These are phyloP conservation scores for Boletellus sp. DNA, from an alignment of 1,284 basidiomycete genomes.

Conservation along the genomic window DNA sequence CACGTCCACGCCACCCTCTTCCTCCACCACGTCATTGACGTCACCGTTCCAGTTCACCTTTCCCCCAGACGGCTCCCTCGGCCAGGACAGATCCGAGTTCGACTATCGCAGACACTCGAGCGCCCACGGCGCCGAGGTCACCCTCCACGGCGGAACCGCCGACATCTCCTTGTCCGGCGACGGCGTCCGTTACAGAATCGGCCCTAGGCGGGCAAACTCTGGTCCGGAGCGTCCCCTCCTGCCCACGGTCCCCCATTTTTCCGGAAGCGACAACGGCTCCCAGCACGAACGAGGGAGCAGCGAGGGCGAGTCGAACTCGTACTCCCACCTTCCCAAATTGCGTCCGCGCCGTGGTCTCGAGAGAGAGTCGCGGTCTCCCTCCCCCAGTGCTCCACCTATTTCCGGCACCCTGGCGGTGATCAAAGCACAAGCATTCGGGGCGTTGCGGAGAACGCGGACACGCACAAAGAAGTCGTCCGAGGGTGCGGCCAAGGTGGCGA, in stretches of 20 bases:
- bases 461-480: conserved; percentile 69
- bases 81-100: conserved; percentile 59
- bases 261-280: conserved; percentile 48
- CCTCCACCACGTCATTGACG: conserved; percentile 60
- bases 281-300: conserved; percentile 54
- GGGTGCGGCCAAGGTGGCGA: conserved; percentile 68
- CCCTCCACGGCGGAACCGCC: conserved; percentile 67
- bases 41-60: conserved; percentile 65
- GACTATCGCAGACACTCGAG: conserved; percentile 59
- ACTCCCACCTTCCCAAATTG: conserved; percentile 38
- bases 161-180: conserved; percentile 62
- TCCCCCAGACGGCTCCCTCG: conserved; percentile 44
- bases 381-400: conserved; percentile 59
- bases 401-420: conserved; percentile 81
- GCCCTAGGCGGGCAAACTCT: conserved; percentile 45
- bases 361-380: conserved; percentile 64
- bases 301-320: conserved; percentile 50
- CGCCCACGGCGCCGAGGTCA: conserved; percentile 53
- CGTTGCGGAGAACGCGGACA: conserved; percentile 70
- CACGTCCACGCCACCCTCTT: conserved; percentile 61
- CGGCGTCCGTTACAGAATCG: conserved; percentile 58
- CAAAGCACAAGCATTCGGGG: conserved; percentile 83
- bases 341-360: conserved; percentile 45
- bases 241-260: conserved; percentile 48
- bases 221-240: conserved; percentile 49